A percentile compares a stretch with the other conserved stretches of the same genome.
These are phyloP conservation scores for Podospora tetraspora DNA, from an alignment of 495 filamentous ascomycete species.

Conservation along the genomic window DNA sequence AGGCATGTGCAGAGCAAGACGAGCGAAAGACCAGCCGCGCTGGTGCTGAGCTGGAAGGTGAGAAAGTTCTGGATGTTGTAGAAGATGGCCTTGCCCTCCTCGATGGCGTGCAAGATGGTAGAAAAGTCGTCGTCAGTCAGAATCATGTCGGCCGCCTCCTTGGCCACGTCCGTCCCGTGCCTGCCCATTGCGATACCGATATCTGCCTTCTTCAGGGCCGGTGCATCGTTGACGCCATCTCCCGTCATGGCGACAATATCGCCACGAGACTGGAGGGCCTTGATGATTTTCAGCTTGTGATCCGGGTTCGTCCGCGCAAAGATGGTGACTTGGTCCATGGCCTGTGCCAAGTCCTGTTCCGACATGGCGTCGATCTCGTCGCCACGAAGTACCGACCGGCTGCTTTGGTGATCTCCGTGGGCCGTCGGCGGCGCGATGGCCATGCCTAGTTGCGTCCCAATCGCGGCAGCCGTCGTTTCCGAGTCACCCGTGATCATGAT, in stretches of 20 bases:
- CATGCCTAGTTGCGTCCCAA: slow-evolving; percentile 91
- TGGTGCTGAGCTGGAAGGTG: slow-evolving; percentile 96
- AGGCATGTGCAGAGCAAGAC: slow-evolving; percentile 87
- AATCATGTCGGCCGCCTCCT: slow-evolving; percentile 99
- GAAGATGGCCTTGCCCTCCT: slow-evolving; percentile 98
- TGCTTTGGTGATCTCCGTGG: slow-evolving; percentile 39
- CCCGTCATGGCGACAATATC: slow-evolving; percentile 99
- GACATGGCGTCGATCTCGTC: slow-evolving; percentile 90
- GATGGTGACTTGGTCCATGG: slow-evolving; percentile 81
- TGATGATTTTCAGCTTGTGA: slow-evolving; percentile 95
- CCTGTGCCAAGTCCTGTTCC: slow-evolving; percentile 71
- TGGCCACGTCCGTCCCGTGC: slow-evolving; percentile 93
- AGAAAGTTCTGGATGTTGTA: slow-evolving; percentile 99
- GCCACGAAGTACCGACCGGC: slow-evolving; percentile 72
- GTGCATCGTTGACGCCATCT: slow-evolving; percentile 96
- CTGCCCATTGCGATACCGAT: slow-evolving; percentile 97
- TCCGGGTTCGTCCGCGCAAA: slow-evolving; percentile 96
- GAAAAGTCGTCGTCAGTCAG: slow-evolving; percentile 97
- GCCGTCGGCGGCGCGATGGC: slow-evolving; percentile 49
- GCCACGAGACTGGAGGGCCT: slow-evolving; percentile 82
- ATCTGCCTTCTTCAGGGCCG: slow-evolving; percentile 93
- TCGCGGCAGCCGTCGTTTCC: slow-evolving; percentile 87
- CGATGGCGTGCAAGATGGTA: slow-evolving; percentile 91
- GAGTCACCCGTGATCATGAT: slow-evolving; percentile 99
- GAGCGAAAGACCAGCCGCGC: slow-evolving; percentile 84